Evolutionary conservation across 139 green algal genomes (phyloP), one percentile per base, ranked within the genome.

Genomic region (Auxenochlorella protothecoides): DNA sequence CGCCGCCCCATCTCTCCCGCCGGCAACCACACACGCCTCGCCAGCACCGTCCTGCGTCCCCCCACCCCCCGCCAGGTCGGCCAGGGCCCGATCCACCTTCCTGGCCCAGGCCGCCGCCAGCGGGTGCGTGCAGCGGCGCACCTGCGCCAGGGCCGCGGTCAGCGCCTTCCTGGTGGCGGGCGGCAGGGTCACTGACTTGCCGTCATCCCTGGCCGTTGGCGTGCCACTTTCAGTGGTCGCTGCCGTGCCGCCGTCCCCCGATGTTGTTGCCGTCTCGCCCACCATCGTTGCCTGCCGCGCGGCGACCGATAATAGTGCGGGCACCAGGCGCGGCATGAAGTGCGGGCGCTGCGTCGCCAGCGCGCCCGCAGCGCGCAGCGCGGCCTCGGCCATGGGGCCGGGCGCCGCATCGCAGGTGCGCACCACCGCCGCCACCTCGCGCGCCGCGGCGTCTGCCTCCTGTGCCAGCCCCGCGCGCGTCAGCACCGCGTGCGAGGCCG

Each of bases 21-120:
- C 27, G 27, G 27, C 27, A 44, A 44, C 27, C 27, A 44, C 27
- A 44, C 27, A 44, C 63, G 78, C 59, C 10, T 86, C 78, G 10
- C 62, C 70, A 6, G 74, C 55, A 14, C 63, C 27, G 59, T 87
- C 81, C 3, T 3, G 55, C 3, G 68, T 60, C 9, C 53, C 70
- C 52, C 63, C 66, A 52, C 65, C 56, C 5, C 70, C 74, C 5
- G 75, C 74, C 55, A 89, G 75, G 66, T 78, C 69, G n/a, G 84
- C 44, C 64, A 92, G 72, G 16, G 83, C 85, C 0, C 70, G 76
- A 59, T 71, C 75, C 5, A 85, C 59, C 69, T 85, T 85, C 27
- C 64, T 82, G 6, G 71, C 55, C 80, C 80, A 85, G 5, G 79
- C 16, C 59, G 59, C 15, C 6, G 71, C 80, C 12, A 71, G n/a